phyloP scores from a whole-genome alignment of 2,329 filamentous ascomycete genomes.

The Colletotrichum camelliae region DNA sequence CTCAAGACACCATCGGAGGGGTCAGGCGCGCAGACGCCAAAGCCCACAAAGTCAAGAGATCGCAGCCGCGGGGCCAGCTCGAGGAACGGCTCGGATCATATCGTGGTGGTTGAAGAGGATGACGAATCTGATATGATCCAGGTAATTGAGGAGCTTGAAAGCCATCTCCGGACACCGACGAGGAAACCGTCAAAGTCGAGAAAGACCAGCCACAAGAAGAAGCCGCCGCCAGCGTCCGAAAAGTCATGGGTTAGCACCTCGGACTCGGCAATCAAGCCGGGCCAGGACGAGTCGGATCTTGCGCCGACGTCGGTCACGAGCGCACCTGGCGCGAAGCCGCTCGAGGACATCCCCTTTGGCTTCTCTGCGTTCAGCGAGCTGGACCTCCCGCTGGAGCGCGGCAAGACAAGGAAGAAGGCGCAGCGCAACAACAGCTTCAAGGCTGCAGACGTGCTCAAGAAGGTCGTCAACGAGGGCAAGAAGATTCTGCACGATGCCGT shows the following conservation, averaged over 20 bases:
- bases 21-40: slow-evolving; percentile 26
- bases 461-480: slow-evolving; percentile 67
- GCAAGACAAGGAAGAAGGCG: slow-evolving; percentile 47
- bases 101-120: slow-evolving; percentile 29
- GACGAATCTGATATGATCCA: slow-evolving; percentile 30
- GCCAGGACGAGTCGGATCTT: slow-evolving; percentile 34
- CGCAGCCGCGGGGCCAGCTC: slow-evolving; percentile 26
- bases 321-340: slow-evolving; percentile 47
- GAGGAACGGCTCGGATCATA: slow-evolving; percentile 29
- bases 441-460: slow-evolving; percentile 66
- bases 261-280: slow-evolving; percentile 24
- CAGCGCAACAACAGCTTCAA: slow-evolving; percentile 64
- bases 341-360: slow-evolving; percentile 68
- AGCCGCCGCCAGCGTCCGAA: slow-evolving; percentile 20
- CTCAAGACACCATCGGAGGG: slow-evolving; percentile 2
- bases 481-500: slow-evolving; percentile 68
- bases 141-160: slow-evolving; percentile 40
- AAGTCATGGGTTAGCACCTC: slow-evolving; percentile 32
- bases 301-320: slow-evolving; percentile 41
- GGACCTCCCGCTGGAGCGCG: slow-evolving; percentile 55
- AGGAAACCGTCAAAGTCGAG: slow-evolving; percentile 14
- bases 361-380: slow-evolving; percentile 72
- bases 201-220: slow-evolving; percentile 13
- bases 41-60: slow-evolving; percentile 22
- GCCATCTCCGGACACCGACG: slow-evolving; percentile 44